Base-by-base conservation (phyloP, 768 basidiomycete species). In the Boletus pseudopeckii region DNA sequence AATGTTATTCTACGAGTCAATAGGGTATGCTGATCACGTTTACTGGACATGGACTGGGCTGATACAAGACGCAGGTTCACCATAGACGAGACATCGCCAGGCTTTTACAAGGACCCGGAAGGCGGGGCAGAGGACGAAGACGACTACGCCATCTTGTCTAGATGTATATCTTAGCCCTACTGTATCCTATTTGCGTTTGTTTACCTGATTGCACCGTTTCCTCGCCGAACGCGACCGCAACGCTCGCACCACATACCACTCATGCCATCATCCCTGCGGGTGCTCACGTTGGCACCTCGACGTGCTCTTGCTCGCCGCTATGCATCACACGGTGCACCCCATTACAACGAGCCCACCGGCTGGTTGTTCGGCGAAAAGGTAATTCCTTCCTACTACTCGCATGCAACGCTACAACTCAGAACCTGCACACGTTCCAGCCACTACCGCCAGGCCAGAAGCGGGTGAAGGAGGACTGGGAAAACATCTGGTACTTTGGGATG, bases 311-410 rank as follows among this genome's bases (percentile, higher is more conserved):
- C 53, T 49, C 76, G 71, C 59, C 80, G 85, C 6, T 80, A 79
- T 67, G 85, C 85, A 28, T 90, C 88, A 13, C 86, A 88, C 62
- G 88, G 82, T 48, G 84, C 87, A 24, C 88, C 91, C 11, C 84
- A 87, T 50, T 94, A 85, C 71, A 94, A 97, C 66, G 90, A 93
- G 58, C 93, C 93, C 39, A 83, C 85, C 7, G 93, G 93, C 28
- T 87, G 82, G 70, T 69, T 97, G 55, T 96, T 96, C 58, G 86
- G 86, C 59, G 94, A 97, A 77, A 90, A 90, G 82, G 94, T 92
- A 61, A 39, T 33, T 26, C 32, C 8, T 45, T 44, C 45, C 18
- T 14, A 1, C 43, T 36, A 1, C 43, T 36, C 47, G 24, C 52
- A 20, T 46, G 22, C 7, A 26, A 24, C 40, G 24, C 44, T 24